phyloP scores from a whole-genome alignment of 257 asterid species.

The Ballota nigra region DNA sequence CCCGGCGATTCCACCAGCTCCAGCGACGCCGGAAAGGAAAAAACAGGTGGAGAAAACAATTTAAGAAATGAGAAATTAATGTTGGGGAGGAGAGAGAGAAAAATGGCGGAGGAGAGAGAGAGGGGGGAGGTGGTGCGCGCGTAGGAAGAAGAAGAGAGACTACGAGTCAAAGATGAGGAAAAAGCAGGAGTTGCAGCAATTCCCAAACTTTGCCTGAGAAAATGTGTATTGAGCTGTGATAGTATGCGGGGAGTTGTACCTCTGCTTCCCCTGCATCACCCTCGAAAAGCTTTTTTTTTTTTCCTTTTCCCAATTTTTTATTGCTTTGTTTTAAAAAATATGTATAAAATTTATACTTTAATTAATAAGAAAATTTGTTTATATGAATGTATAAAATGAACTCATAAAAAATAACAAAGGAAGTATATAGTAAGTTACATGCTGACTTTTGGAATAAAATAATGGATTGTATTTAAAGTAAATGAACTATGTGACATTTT shows the following conservation, averaged over 20 bases:
- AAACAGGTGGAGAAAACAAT: neutral
- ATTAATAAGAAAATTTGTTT: too few relatives aligned
- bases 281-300: neutral
- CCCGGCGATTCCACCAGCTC: neutral
- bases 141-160: constrained; percentile 20
- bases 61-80: neutral
- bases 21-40: constrained; percentile 7
- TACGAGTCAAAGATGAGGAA: constrained; percentile 43
- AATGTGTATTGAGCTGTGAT: constrained; percentile 31
- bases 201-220: constrained; percentile 37
- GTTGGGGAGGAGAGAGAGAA: constrained; percentile 14
- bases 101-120: constrained; percentile 18
- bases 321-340: too few relatives aligned
- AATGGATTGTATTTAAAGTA: too few relatives aligned
- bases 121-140: constrained; percentile 24
- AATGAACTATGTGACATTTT: too few relatives aligned
- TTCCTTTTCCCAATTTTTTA: too few relatives aligned
- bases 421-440: too few relatives aligned
- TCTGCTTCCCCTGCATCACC: constrained; percentile 13
- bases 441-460: too few relatives aligned
- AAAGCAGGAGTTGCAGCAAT: constrained; percentile 37
- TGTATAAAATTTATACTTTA: too few relatives aligned
- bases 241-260: constrained; percentile 26
- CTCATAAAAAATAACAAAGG: too few relatives aligned
- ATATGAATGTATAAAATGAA: too few relatives aligned